Base-by-base conservation (phyloP, 1,284 basidiomycete genomes). In the Sporisorium scitamineum region DNA sequence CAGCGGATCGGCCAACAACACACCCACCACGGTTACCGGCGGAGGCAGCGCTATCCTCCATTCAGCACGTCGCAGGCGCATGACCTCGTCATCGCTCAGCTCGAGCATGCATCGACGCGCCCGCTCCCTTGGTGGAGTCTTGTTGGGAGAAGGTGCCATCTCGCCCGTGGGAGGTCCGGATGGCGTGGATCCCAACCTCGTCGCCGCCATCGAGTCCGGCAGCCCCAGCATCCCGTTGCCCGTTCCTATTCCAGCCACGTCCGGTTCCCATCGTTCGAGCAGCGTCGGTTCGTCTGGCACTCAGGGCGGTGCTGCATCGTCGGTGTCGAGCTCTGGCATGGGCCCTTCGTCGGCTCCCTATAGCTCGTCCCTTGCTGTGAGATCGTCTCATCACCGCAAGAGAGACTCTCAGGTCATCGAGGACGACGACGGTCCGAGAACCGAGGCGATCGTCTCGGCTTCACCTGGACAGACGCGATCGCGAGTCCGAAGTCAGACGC, bases 111-210 rank as follows among this genome's bases (percentile, higher is more conserved):
- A 84, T 70, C 76, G 83, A 6, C 74, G 83, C 34, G 77, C 82
- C 13, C 74, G 79, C n/a, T 85, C 83, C 7, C 71, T 83, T 11
- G 80, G 79, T 22, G 80, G 78, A 18, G 68, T 65, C 11, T 58
- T 80, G 29, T 62, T 82, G 8, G 72, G 77, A 16, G 76, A 77
- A 41, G 67, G 74, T 26, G 63, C 70, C 27, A 54, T 76, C 51
- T 80, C 83, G 39, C 78, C 83, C 7, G 68, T 85, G 11, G 83
- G 83, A 37, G 83, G 83, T 8, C 81, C 83, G 5, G 83, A 85
- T 31, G 83, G 83, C 24, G 82, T 85, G 11, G 83, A 85, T 62
- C 83, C 83, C 0, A 76, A 77, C 16, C 64, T 85, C 11, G 76
- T 85, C 7, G 83, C 83, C 11, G 83, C 83, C 18, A 84, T 85